A percentile compares a stretch with the other conserved stretches of the same genome.
These are phyloP conservation scores for Saccharomycopsis schoenii DNA, from an alignment of 805 yeast species.

Conservation along the genomic window DNA sequence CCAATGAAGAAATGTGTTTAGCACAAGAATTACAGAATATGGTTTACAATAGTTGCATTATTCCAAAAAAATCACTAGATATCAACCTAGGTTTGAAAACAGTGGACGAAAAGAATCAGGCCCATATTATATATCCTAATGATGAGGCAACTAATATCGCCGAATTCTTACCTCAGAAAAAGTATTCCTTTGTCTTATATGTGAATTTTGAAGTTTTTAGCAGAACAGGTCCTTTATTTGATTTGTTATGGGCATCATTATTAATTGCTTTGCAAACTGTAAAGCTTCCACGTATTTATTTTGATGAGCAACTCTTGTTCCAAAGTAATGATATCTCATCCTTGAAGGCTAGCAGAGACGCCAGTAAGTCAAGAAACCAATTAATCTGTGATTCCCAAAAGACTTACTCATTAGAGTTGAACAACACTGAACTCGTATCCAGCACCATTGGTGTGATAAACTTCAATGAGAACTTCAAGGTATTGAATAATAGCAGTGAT, in stretches of 20 bases:
- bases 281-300: slow-evolving; percentile 55
- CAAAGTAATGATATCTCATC: slow-evolving; percentile 7
- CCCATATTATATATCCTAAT: slow-evolving; percentile 38
- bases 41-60: slow-evolving; percentile 45
- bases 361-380: slow-evolving; percentile 40
- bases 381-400: slow-evolving; percentile 46
- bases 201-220: slow-evolving; percentile 72
- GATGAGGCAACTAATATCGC: slow-evolving; percentile 24
- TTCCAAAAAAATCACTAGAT: slow-evolving; percentile 41
- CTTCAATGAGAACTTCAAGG: slow-evolving; percentile 29
- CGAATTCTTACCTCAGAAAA: slow-evolving; percentile 29
- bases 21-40: slow-evolving; percentile 58
- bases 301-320: slow-evolving; percentile 47
- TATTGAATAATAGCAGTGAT: slow-evolving; percentile 24
- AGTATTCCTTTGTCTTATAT: slow-evolving; percentile 50
- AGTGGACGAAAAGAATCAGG: slow-evolving; percentile 39
- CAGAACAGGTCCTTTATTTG: slow-evolving; percentile 74
- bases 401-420: slow-evolving; percentile 31
- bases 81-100: slow-evolving; percentile 47
- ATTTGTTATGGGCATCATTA: slow-evolving; percentile 62
- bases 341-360: slow-evolving; percentile 27
- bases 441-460: slow-evolving; percentile 54
- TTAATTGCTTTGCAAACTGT: slow-evolving; percentile 51
- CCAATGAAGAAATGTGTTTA: slow-evolving; percentile 73
- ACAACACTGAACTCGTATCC: slow-evolving; percentile 30